Percentiles rank a stretch among this genome's conserved stretches.
phyloP scores from a whole-genome alignment of 2,329 filamentous ascomycete species.

The Anthostomella pinea region DNA sequence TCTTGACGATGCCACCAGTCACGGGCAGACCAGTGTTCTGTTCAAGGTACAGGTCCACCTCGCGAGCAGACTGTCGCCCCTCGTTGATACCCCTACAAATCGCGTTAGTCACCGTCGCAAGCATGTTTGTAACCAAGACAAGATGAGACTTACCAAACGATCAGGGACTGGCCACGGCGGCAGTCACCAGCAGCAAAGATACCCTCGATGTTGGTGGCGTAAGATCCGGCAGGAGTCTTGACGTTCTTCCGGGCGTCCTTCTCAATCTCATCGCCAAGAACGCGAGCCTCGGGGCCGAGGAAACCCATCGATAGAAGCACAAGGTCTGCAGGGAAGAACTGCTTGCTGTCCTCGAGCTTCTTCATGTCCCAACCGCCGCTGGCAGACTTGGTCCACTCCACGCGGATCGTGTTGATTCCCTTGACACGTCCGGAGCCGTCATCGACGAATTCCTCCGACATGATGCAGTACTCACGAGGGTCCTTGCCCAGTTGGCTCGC shows the following conservation, averaged over 20 bases:
- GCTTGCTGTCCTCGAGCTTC: constrained; percentile 86
- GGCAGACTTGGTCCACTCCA: constrained; percentile 91
- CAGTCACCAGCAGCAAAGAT: constrained; percentile 95
- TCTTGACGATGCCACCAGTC: constrained; percentile 89
- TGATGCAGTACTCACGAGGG: constrained; percentile 95
- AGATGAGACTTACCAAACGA: constrained; percentile 73
- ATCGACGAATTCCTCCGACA: constrained; percentile 95
- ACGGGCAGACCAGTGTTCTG: constrained; percentile 77
- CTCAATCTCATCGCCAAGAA: constrained; percentile 84
- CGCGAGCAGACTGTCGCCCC: constrained; percentile 86
- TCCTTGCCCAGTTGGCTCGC: constrained; percentile 95
- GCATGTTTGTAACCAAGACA: not conserved
- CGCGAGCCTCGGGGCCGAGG: constrained; percentile 85
- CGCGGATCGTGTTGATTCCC: constrained; percentile 92
- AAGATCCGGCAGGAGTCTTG: constrained; percentile 86
- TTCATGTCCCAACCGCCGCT: constrained; percentile 98
- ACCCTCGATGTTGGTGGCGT: constrained; percentile 82
- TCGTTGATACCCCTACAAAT: constrained; percentile 84
- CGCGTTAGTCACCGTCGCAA: constrained; percentile 33
- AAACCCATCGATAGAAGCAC: constrained; percentile 97
- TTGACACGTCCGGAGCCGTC: constrained; percentile 85
- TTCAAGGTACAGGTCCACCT: constrained; percentile 86
- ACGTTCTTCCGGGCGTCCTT: constrained; percentile 93
- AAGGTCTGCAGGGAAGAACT: constrained; percentile 95
- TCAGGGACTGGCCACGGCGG: constrained; percentile 88